Evolutionary conservation across 371 early-diverging fungal species (phyloP).

Genomic region (Dinochytrium kinnereticum): DNA sequence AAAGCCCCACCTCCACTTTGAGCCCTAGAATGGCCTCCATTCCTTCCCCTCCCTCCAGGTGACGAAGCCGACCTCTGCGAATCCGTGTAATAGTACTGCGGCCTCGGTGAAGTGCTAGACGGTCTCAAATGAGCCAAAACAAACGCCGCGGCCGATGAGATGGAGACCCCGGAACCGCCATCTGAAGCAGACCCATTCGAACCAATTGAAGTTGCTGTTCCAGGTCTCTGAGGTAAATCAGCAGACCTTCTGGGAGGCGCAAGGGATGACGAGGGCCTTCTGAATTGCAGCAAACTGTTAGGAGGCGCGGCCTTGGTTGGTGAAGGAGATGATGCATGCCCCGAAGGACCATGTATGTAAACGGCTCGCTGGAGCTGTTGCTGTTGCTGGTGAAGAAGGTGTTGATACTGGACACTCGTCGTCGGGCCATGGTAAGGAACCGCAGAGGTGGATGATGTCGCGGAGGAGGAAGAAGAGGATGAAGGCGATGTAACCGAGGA

Average conservation of each 20-base stretch:
- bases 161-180: not conserved
- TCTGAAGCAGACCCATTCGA: conserved; percentile 10
- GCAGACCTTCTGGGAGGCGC: not conserved
- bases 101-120: conserved; percentile 1
- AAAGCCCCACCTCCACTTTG: not conserved
- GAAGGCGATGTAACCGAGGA: not conserved
- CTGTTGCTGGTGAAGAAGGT: no score
- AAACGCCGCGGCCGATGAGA: not conserved
- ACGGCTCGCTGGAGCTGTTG: no score
- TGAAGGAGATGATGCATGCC: no score
- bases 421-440: not conserved
- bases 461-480: not conserved
- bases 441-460: not conserved
- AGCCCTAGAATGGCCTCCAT: not conserved
- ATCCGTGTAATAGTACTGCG: not conserved
- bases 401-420: not conserved
- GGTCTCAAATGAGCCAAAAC: not conserved
- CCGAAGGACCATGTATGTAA: no score
- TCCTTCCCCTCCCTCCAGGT: not conserved
- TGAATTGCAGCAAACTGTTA: not conserved
- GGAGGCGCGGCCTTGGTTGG: not conserved
- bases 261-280: not conserved
- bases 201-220: not conserved
- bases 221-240: not conserved
- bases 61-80: not conserved